These are phyloP conservation scores for Tylopilus rubrobrunneus DNA, from an alignment of 768 basidiomycete species.

Conservation along the genomic window DNA sequence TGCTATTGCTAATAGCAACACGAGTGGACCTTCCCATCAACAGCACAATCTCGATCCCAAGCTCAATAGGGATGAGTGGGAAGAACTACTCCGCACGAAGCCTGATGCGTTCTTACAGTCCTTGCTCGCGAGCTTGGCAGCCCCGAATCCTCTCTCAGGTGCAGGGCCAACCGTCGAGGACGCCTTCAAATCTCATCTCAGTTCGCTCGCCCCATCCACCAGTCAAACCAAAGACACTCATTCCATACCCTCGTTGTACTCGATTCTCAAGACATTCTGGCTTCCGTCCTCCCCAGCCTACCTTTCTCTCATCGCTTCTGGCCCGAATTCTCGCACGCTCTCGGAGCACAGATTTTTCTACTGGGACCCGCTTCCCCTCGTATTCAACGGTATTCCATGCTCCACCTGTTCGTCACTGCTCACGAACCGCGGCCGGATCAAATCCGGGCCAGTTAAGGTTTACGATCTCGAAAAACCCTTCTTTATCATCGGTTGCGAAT, in stretches of 20 bases:
- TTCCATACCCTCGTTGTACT: constrained; percentile 67
- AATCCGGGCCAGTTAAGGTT: constrained; percentile 69
- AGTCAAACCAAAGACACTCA: constrained; percentile 41
- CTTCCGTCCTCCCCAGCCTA: constrained; percentile 75
- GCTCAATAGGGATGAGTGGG: constrained; percentile 62
- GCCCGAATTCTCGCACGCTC: constrained; percentile 61
- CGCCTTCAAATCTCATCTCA: constrained; percentile 74
- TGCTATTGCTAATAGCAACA: constrained; percentile 30
- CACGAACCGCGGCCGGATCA: constrained; percentile 66
- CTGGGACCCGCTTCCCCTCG: constrained; percentile 81
- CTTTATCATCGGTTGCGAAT: constrained; percentile 83
- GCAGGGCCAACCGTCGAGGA: constrained; percentile 68
- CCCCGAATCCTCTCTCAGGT: constrained; percentile 59
- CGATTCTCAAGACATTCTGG: constrained; percentile 81
- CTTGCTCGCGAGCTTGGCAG: constrained; percentile 54
- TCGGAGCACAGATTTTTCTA: constrained; percentile 79
- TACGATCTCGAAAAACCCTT: constrained; percentile 79
- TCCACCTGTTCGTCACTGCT: constrained; percentile 60
- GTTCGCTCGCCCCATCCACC: constrained; percentile 52
- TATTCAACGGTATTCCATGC: constrained; percentile 79
- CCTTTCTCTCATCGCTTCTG: constrained; percentile 70
- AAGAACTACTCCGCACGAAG: constrained; percentile 50
- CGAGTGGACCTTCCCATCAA: constrained; percentile 20
- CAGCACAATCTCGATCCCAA: constrained; percentile 46
- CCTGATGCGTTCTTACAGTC: constrained; percentile 54